Conservation (phyloP, 345 rosid species). For the Hibiscus tridactylites region DNA sequence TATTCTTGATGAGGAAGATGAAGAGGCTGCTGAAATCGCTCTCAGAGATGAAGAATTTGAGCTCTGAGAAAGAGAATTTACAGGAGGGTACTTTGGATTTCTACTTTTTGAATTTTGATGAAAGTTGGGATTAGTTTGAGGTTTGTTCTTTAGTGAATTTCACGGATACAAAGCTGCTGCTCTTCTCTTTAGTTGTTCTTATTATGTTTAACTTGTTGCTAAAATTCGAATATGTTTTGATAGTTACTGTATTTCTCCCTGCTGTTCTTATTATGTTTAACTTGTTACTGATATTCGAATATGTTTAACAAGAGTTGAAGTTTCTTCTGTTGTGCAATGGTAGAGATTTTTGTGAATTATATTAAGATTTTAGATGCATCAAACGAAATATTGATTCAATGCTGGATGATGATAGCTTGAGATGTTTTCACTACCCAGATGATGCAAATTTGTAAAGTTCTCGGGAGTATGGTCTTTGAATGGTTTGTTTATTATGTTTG, state of each 20-base stretch:
- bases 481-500: too few relatives aligned
- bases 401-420: not conserved
- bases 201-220: not conserved
- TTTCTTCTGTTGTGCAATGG: not conserved
- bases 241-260: constrained; percentile 5
- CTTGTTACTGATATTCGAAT: not conserved
- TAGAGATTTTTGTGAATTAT: not conserved
- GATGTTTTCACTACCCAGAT: not conserved
- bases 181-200: not conserved
- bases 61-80: constrained; percentile 39
- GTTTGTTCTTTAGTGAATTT: not conserved
- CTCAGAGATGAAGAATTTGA: constrained; percentile 81
- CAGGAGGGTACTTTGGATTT: not conserved
- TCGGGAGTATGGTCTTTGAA: too few relatives aligned
- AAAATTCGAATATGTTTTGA: not conserved
- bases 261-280: not conserved
- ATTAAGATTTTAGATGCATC: not conserved
- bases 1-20: constrained; percentile 80
- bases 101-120: not conserved
- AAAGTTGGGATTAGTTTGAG: constrained; percentile 12
- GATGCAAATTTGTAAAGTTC: not conserved
- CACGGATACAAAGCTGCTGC: constrained; percentile 5
- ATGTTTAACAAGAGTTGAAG: not conserved
- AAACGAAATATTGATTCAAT: not conserved
- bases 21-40: constrained; percentile 81